phyloP scores from a whole-genome alignment of 495 filamentous ascomycete genomes.

The Penicillium alfredii region DNA sequence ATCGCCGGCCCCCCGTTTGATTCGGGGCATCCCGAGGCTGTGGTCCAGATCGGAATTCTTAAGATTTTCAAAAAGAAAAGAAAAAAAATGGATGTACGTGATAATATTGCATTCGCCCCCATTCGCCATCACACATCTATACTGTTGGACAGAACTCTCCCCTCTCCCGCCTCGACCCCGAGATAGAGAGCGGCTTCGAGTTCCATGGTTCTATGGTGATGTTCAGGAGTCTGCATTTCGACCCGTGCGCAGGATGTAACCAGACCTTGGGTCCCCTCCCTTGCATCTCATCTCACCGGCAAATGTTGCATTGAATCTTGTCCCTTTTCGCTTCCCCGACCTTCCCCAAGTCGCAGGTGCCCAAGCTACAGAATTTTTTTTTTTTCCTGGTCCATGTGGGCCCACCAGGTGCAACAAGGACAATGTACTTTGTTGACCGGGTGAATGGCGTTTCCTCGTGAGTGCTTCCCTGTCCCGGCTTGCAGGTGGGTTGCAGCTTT shows the following conservation, averaged over 20 bases:
- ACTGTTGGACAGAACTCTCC: too few species aligned
- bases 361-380: background rate
- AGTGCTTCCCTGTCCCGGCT: too few species aligned
- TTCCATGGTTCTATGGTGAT: constrained; percentile 1
- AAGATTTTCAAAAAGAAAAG: constrained; percentile 4
- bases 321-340: too few species aligned
- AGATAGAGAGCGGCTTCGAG: too few species aligned
- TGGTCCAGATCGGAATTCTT: constrained; percentile 22
- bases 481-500: too few species aligned
- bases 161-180: too few species aligned
- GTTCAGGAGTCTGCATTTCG: constrained; percentile 7
- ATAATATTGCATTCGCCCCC: constrained; percentile 14
- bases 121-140: constrained; percentile 14
- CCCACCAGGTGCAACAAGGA: too few species aligned
- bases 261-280: constrained; percentile 2
- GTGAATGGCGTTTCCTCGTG: background rate
- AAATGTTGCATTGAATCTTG: too few species aligned
- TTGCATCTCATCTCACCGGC: too few species aligned
- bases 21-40: constrained; percentile 12
- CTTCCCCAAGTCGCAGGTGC: too few species aligned
- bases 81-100: constrained; percentile 14
- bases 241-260: constrained; percentile 12
- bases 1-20: constrained; percentile 7
- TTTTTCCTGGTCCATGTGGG: background rate
- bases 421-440: background rate